Conservation (phyloP, 345 rosid species). For the Passiflora organensis region DNA sequence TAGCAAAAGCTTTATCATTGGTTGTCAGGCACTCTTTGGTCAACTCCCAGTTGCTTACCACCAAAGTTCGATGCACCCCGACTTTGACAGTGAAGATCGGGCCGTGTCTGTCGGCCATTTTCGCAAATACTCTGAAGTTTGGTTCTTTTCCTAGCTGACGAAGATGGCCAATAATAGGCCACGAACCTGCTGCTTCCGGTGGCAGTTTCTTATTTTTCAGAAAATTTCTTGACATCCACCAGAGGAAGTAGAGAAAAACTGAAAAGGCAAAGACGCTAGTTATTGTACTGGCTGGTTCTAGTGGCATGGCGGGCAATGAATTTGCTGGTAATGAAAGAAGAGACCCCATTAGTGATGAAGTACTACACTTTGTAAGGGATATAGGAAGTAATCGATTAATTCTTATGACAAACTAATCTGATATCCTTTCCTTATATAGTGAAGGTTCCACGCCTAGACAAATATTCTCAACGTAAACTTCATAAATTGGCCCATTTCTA, state of each 20-base stretch:
- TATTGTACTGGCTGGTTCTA: too few relatives aligned
- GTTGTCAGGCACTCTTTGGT: conserved; percentile 32
- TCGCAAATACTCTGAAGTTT: conserved; percentile 20
- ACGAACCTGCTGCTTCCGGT: conserved; percentile 1
- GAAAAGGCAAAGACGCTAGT: not conserved
- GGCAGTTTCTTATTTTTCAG: not conserved
- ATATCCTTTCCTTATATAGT: too few relatives aligned
- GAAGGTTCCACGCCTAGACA: too few relatives aligned
- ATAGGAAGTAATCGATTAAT: too few relatives aligned
- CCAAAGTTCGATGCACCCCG: conserved; percentile 20
- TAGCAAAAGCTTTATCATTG: conserved; percentile 25
- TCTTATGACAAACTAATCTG: too few relatives aligned
- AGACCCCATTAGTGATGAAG: too few relatives aligned
- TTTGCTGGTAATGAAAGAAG: too few relatives aligned
- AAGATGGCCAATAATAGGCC: conserved; percentile 16
- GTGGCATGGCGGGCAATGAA: too few relatives aligned
- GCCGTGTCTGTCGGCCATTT: conserved; percentile 32
- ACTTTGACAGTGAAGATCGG: conserved; percentile 31
- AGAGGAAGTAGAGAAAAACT: not conserved
- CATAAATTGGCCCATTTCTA: too few relatives aligned
- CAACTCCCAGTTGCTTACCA: conserved; percentile 25
- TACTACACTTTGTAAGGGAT: too few relatives aligned
- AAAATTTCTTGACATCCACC: not conserved
- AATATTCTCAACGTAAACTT: too few relatives aligned
- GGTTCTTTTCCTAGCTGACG: conserved; percentile 21